Evolutionary conservation across 2,329 filamentous ascomycete species (phyloP).

Genomic region (Talaromyces sp.): DNA sequence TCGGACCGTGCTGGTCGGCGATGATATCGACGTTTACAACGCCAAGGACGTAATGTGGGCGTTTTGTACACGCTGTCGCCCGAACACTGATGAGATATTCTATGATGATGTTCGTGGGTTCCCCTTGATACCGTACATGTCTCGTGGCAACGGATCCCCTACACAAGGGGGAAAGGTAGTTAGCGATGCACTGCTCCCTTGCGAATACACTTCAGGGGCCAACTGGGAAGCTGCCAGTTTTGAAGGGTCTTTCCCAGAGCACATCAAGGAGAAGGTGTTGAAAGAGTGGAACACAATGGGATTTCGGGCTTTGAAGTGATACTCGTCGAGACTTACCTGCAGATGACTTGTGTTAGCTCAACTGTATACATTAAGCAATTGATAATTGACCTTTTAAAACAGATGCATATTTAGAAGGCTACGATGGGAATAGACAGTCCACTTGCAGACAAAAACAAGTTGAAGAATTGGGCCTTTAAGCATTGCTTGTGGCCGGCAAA

Average conservation of each 20-base stretch:
- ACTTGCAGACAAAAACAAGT: background rate
- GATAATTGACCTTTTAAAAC: background rate
- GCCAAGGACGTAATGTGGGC: constrained; percentile 46
- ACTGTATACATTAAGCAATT: background rate
- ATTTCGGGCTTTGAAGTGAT: background rate
- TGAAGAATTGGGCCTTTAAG: background rate
- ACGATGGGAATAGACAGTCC: no score
- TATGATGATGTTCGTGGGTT: constrained; percentile 43
- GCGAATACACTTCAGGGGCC: constrained; percentile 36
- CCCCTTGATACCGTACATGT: constrained; percentile 44
- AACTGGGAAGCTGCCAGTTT: constrained; percentile 29
- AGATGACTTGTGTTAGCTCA: background rate
- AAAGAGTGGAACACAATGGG: background rate
- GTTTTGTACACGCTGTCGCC: constrained; percentile 44
- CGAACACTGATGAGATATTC: constrained; percentile 38
- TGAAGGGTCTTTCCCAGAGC: constrained; percentile 32
- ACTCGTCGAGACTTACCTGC: background rate
- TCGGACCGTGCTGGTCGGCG: constrained; percentile 28
- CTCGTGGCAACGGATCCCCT: constrained; percentile 31
- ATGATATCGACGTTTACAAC: constrained; percentile 46
- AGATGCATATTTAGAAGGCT: no score
- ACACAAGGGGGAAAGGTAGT: constrained; percentile 42
- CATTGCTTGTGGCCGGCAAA: background rate
- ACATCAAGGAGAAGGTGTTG: constrained; percentile 34
- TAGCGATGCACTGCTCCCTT: constrained; percentile 38